Evolutionary conservation across 2,329 filamentous ascomycete species (phyloP).

Genomic region (Myotisia sp.): DNA sequence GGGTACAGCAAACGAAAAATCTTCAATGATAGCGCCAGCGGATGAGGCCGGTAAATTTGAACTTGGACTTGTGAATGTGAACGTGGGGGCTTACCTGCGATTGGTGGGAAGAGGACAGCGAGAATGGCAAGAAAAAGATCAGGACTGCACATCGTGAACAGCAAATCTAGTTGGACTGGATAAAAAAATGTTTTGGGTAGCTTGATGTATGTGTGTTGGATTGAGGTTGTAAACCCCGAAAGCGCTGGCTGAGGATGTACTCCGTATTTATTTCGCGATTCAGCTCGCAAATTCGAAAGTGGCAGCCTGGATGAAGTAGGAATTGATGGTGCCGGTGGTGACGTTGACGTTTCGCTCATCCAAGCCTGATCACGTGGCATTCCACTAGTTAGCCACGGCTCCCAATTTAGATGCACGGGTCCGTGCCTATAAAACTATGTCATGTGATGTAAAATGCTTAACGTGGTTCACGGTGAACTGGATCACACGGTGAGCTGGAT

Average conservation of each 20-base stretch:
- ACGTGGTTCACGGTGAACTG: not conserved
- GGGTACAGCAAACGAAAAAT: no score
- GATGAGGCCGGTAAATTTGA: constrained; percentile 6
- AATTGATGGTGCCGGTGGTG: not conserved
- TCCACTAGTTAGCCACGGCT: not conserved
- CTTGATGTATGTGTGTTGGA: not conserved
- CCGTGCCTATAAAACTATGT: not conserved
- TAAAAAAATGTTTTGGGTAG: no score
- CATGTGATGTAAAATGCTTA: not conserved
- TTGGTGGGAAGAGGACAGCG: constrained; percentile 47
- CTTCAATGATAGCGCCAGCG: no score
- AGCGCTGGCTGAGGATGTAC: not conserved
- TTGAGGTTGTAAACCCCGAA: not conserved
- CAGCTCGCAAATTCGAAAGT: not conserved
- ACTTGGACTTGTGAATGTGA: not conserved
- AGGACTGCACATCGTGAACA: constrained; percentile 39
- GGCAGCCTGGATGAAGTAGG: not conserved
- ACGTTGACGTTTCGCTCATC: constrained; percentile 2
- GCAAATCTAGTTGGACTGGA: no score
- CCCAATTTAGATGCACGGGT: not conserved
- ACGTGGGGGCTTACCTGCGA: constrained; percentile 40
- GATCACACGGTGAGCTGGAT: not conserved
- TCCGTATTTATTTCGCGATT: not conserved
- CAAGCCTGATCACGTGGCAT: constrained; percentile 1
- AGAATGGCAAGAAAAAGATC: constrained; percentile 48